Percentiles rank a stretch among this genome's conserved stretches.
Conservation (phyloP, 129 eudicot genomes). For the Calendula officinalis region DNA sequence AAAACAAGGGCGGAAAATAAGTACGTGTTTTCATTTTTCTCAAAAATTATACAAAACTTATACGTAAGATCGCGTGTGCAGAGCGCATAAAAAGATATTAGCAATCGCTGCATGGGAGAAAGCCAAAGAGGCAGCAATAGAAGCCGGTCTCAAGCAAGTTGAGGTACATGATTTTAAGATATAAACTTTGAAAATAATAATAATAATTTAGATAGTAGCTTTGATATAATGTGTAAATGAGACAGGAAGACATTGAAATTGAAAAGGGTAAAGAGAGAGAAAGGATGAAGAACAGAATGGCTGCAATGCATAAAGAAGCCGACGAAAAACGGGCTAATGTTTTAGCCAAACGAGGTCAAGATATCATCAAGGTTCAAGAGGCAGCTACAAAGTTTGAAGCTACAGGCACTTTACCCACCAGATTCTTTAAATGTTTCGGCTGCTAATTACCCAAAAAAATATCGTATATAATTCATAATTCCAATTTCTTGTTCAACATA, state of each 20-base stretch:
- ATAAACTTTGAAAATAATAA: not conserved
- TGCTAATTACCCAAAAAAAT: slow-evolving; percentile 1
- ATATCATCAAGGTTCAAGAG: slow-evolving; percentile 49
- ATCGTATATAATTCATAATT: too few species aligned
- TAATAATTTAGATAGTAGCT: not conserved
- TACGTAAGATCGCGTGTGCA: slow-evolving; percentile 19
- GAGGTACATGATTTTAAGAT: slow-evolving; percentile 40
- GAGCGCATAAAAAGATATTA: slow-evolving; percentile 58
- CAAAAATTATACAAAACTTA: not conserved
- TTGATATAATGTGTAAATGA: slow-evolving; percentile 1
- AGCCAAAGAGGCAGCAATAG: slow-evolving; percentile 49
- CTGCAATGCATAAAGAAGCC: slow-evolving; percentile 49
- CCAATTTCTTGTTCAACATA: too few species aligned
- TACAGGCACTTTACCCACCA: slow-evolving; percentile 52
- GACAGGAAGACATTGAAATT: slow-evolving; percentile 53
- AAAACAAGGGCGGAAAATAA: slow-evolving; percentile 63
- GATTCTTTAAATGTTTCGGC: slow-evolving; percentile 46
- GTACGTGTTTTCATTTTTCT: slow-evolving; percentile 28
- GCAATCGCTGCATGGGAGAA: slow-evolving; percentile 73
- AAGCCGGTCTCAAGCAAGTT: slow-evolving; percentile 52
- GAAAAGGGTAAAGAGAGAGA: slow-evolving; percentile 54
- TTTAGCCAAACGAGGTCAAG: slow-evolving; percentile 53
- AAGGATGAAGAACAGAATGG: slow-evolving; percentile 54
- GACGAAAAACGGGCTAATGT: slow-evolving; percentile 58
- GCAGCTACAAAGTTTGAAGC: slow-evolving; percentile 58